Evolutionary conservation across 768 basidiomycete species (phyloP).

Genomic region (Boletus barrowsii): DNA sequence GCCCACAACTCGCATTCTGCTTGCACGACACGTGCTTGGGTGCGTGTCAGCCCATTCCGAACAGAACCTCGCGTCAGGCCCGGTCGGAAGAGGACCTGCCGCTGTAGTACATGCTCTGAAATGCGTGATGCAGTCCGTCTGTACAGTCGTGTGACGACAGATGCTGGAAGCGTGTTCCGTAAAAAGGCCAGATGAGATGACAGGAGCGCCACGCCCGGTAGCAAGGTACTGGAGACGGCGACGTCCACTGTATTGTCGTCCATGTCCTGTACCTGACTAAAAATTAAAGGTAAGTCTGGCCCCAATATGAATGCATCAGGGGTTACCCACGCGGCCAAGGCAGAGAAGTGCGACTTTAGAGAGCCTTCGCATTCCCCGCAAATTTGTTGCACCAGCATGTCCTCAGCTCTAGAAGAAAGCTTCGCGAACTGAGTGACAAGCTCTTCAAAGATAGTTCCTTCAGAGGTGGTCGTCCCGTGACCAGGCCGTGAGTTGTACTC

Average conservation of each 20-base stretch:
- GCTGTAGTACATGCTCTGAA: conserved; percentile 76
- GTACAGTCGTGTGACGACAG: conserved; percentile 62
- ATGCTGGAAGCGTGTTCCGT: conserved; percentile 56
- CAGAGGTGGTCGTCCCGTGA: conserved; percentile 35
- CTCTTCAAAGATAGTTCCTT: conserved; percentile 77
- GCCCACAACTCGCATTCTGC: conserved; percentile 83
- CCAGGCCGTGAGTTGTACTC: conserved; percentile 27
- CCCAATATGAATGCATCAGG: background rate
- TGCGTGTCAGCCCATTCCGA: conserved; percentile 20
- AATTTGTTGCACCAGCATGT: conserved; percentile 82
- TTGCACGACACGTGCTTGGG: conserved; percentile 58
- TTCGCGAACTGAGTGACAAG: conserved; percentile 62
- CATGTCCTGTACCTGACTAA: conserved; percentile 11
- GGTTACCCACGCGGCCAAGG: conserved; percentile 41
- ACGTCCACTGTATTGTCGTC: conserved; percentile 30
- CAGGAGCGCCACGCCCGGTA: conserved; percentile 73
- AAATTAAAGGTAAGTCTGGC: background rate
- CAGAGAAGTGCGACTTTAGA: conserved; percentile 68
- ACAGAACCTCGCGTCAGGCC: conserved; percentile 46
- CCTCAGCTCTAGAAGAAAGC: conserved; percentile 70
- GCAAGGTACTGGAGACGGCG: conserved; percentile 64
- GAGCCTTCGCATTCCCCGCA: conserved; percentile 77
- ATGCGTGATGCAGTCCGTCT: conserved; percentile 68
- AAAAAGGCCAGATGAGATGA: conserved; percentile 77
- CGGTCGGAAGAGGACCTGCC: conserved; percentile 77